Conservation (phyloP, 2,329 filamentous ascomycete species). For the Claviceps citrina region DNA sequence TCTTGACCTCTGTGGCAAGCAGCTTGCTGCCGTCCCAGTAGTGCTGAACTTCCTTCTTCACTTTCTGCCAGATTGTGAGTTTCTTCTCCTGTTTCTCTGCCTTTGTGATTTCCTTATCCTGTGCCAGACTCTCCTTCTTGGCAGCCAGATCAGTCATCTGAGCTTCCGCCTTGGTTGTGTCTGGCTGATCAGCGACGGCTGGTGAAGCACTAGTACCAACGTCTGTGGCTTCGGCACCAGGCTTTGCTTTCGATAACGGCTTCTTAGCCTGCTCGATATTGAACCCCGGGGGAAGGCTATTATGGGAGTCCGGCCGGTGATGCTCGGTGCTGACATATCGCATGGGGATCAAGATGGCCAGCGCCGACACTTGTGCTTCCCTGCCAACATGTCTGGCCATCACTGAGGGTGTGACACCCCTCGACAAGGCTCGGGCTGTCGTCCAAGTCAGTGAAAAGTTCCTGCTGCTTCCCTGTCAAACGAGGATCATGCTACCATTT, state of each 20-base stretch:
- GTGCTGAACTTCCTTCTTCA: constrained; percentile 85
- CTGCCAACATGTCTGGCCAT: constrained; percentile 31
- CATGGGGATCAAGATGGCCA: constrained; percentile 41
- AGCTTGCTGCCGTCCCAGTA: constrained; percentile 99
- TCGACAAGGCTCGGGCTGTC: constrained; percentile 31
- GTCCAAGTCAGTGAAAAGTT: constrained; percentile 2
- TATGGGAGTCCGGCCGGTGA: constrained; percentile 34
- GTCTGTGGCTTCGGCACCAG: constrained; percentile 18
- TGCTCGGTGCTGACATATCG: constrained; percentile 44
- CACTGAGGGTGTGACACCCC: constrained; percentile 30
- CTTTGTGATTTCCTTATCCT: constrained; percentile 42
- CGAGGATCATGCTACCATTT: constrained; percentile 22
- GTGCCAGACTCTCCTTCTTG: constrained; percentile 44
- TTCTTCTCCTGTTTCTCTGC: constrained; percentile 62
- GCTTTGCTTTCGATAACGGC: constrained; percentile 47
- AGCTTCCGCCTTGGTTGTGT: constrained; percentile 25
- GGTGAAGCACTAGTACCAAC: constrained; percentile 14
- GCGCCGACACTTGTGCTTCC: constrained; percentile 31
- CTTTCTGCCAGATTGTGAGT: constrained; percentile 74
- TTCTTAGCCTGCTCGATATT: constrained; percentile 83
- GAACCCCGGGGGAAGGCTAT: constrained; percentile 74
- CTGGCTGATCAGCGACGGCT: constrained; percentile 16
- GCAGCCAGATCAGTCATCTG: constrained; percentile 46
- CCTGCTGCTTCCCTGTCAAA: not conserved
- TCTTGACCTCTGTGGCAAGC: constrained; percentile 78